Percentiles rank a stretch among this genome's conserved stretches.
Evolutionary conservation across 2,329 filamentous ascomycete genomes (phyloP).

Genomic region (Corinectria fuckeliana): DNA sequence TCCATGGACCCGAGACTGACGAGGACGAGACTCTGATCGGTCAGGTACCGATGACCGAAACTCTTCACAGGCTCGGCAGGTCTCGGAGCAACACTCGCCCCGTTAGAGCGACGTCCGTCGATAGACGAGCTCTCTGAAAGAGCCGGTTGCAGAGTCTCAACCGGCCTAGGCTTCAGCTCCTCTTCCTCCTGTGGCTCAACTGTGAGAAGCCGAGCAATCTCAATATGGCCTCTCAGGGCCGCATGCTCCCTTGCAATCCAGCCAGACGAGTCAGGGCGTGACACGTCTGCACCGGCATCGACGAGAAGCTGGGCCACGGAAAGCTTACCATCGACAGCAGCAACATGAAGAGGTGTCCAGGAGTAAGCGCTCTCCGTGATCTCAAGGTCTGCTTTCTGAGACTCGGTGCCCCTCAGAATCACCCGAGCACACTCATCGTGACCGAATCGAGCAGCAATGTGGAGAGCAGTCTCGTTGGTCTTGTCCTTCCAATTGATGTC

Average conservation of each 20-base stretch:
- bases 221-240: constrained; percentile 84
- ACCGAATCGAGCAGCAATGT: constrained; percentile 89
- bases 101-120: constrained; percentile 63
- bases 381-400: constrained; percentile 78
- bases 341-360: constrained; percentile 95
- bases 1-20: constrained; percentile 97
- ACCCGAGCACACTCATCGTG: constrained; percentile 81
- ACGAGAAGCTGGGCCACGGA: constrained; percentile 78
- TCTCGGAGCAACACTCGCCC: constrained; percentile 54
- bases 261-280: constrained; percentile 80
- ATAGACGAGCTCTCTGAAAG: constrained; percentile 63
- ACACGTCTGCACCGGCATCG: constrained; percentile 77
- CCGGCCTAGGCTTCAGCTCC: constrained; percentile 27
- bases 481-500: constrained; percentile 94
- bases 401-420: constrained; percentile 71
- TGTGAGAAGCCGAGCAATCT: constrained; percentile 75
- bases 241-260: constrained; percentile 97
- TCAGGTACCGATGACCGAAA: constrained; percentile 95
- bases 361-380: constrained; percentile 82
- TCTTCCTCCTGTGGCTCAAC: constrained; percentile 51
- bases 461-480: constrained; percentile 88
- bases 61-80: constrained; percentile 84
- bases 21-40: constrained; percentile 84
- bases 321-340: constrained; percentile 86
- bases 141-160: constrained; percentile 31